Evolutionary conservation across 305 asterid species (phyloP), one percentile per base, ranked within the genome.

Genomic region (Fraxinus platypoda): DNA sequence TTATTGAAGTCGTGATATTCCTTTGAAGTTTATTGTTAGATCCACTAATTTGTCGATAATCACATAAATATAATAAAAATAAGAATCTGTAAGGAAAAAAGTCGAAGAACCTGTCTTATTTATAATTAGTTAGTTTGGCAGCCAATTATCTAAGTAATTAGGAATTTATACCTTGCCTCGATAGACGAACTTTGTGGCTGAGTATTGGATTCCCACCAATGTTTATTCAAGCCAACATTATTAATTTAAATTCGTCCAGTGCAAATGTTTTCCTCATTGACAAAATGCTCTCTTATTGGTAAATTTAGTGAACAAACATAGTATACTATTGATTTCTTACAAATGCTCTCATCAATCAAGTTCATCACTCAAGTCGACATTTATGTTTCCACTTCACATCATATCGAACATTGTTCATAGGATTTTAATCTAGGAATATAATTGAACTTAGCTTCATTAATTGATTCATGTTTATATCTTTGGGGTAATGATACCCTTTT

Each of bases 41-140:
- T 46, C 0, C 57, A 46, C 57, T 46, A 46, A 46, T 13, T 46
- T 46, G n/a, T 4, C 3, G 72, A 6, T 37, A 49, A 79, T 38
- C 31, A 49, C 43, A 15, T 17, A 68, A 78, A 12, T 7, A 62
- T 34, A 75, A 66, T 23, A 23, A 23, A 37, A 37, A 3, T 6
- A 33, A 79, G 83, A 72, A 79, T 81, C 85, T 79, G n/a, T 12
- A 8, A 68, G 33, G 11, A 8, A 59, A 46, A 79, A 79, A 41
- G 72, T 70, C 49, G 25, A 83, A 74, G 71, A 77, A 52, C 71
- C 33, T 77, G 70, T 19, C 17, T 35, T 37, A 80, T 37, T 37
- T 75, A n/a, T 43, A 43, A 43, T 43, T 43, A 43, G 54, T 43
- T 43, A 43, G 54, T 43, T 43, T 75, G 19, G 83, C 76, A 66